These are phyloP conservation scores for Penstemon eatonii DNA, from an alignment of 257 asterid species.

Conservation along the genomic window DNA sequence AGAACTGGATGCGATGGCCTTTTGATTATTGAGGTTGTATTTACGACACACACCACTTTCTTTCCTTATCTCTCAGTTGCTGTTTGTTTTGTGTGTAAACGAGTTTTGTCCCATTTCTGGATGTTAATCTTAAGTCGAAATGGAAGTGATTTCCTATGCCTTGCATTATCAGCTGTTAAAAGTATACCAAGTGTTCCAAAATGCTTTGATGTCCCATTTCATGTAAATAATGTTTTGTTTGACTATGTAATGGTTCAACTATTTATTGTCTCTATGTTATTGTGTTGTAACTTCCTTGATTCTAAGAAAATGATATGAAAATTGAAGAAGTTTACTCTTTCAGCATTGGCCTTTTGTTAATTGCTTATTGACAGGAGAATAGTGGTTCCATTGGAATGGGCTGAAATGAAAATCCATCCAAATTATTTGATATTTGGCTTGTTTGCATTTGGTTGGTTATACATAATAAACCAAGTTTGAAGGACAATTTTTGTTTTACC, in stretches of 20 bases:
- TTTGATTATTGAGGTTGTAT: conserved; percentile 35
- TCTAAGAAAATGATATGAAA: too few species aligned
- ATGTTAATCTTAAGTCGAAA: conserved; percentile 21
- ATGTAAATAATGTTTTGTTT: conserved; percentile 18
- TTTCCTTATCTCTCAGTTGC: conserved; percentile 1
- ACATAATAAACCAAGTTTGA: too few species aligned
- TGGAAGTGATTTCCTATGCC: conserved; percentile 20
- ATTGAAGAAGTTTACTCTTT: too few species aligned
- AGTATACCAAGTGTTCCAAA: conserved; percentile 7
- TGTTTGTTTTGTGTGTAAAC: conserved; percentile 25
- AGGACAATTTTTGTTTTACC: too few species aligned
- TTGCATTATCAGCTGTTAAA: conserved; percentile 25
- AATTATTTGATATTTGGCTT: too few species aligned
- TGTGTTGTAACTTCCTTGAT: neutral
- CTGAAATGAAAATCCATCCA: too few species aligned
- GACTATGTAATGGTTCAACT: neutral
- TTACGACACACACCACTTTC: conserved; percentile 21
- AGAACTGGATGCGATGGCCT: conserved; percentile 45
- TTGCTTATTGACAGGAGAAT: too few species aligned
- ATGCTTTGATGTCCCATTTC: conserved; percentile 3
- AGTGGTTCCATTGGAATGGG: too few species aligned
- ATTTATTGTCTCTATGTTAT: neutral
- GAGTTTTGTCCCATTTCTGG: conserved; percentile 21
- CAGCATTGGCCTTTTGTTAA: too few species aligned
- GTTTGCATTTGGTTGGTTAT: too few species aligned